Conservation (phyloP, 2,329 filamentous ascomycete species). For the Phaeosphaeria sp. region DNA sequence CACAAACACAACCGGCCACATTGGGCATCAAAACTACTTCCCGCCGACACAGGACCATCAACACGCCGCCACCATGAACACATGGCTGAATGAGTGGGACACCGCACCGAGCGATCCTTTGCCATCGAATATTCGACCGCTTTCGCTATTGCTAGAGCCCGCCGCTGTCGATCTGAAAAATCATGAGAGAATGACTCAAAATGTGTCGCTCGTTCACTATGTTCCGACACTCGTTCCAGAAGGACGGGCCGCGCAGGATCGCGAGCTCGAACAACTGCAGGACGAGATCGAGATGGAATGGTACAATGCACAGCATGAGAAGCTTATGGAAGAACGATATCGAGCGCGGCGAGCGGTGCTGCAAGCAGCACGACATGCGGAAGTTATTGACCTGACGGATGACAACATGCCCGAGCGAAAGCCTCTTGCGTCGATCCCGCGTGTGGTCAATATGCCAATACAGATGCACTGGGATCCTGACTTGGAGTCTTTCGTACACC, state of each 20-base stretch:
- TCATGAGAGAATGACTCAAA: constrained; percentile 1
- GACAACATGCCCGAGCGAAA: not conserved
- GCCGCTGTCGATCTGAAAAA: constrained; percentile 6
- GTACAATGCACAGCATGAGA: not conserved
- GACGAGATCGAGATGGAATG: not conserved
- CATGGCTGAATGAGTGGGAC: constrained; percentile 13
- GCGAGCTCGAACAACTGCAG: too few relatives aligned
- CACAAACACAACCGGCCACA: not conserved
- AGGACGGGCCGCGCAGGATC: constrained; percentile 9
- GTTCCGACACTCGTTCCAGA: constrained; percentile 8
- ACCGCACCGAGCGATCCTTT: constrained; percentile 3
- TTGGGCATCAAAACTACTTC: not conserved
- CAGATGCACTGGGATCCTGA: not conserved
- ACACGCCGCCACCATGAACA: constrained; percentile 1
- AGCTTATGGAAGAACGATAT: not conserved
- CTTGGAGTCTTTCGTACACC: not conserved
- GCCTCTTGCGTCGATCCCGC: not conserved
- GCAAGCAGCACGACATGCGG: not conserved
- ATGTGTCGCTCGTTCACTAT: constrained; percentile 8
- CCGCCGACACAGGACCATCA: not conserved
- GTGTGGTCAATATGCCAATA: not conserved
- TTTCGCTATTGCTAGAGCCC: constrained; percentile 8
- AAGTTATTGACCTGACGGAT: constrained; percentile 13
- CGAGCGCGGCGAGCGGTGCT: not conserved
- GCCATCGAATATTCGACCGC: not conserved